Evolutionary conservation across 208 protist species (phyloP).

Genomic region (Leptomonas pyrrhocoris): DNA sequence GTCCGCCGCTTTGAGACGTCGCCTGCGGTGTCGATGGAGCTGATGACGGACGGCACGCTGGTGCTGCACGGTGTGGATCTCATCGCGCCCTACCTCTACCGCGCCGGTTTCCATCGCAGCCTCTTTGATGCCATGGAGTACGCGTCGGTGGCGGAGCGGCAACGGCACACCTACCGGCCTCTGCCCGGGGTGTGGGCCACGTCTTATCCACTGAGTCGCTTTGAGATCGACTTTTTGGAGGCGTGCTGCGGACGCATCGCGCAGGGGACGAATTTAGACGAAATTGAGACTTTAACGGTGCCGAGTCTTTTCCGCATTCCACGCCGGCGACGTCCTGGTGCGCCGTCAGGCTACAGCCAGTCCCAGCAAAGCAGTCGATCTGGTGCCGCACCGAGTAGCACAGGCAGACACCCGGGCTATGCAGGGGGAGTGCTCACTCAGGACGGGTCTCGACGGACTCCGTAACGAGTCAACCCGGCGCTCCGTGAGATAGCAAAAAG

Average conservation of each 20-base stretch:
- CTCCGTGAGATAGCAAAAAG: neutral
- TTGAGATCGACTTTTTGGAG: conserved; percentile 89
- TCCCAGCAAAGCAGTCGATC: neutral
- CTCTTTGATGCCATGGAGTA: conserved; percentile 44
- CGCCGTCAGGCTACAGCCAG: conserved; percentile 11
- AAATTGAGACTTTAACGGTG: conserved; percentile 59
- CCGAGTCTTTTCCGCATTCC: conserved; percentile 81
- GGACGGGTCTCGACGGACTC: neutral
- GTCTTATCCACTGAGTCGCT: conserved; percentile 53
- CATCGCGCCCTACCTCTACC: conserved; percentile 65
- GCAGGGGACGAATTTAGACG: conserved; percentile 41
- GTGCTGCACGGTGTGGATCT: conserved; percentile 75
- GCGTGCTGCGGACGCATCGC: conserved; percentile 84
- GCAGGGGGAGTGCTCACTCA: neutral
- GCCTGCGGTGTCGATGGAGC: conserved; percentile 67
- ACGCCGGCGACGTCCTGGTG: conserved; percentile 38
- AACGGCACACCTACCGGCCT: conserved; percentile 22
- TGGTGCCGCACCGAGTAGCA: neutral
- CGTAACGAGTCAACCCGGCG: neutral
- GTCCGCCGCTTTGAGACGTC: conserved; percentile 67
- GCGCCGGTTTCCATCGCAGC: conserved; percentile 78
- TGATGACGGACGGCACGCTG: conserved; percentile 76
- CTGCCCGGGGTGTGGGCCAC: conserved; percentile 69
- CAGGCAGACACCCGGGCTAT: neutral
- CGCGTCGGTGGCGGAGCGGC: conserved; percentile 21